Evolutionary conservation across 2,329 filamentous ascomycete species (phyloP).

Genomic region (Rutstroemia sp.): DNA sequence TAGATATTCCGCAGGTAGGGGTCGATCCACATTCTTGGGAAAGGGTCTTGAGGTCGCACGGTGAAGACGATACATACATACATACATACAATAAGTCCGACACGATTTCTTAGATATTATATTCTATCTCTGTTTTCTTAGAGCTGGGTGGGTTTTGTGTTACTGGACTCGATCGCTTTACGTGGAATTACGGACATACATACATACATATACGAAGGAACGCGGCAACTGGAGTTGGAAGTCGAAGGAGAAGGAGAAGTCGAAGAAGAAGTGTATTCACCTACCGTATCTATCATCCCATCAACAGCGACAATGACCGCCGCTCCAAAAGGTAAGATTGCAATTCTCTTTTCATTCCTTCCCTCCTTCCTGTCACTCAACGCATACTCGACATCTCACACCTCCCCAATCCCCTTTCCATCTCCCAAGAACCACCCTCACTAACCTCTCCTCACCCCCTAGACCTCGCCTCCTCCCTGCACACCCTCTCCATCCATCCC

Average conservation of each 20-base stretch:
- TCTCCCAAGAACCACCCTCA: not conserved
- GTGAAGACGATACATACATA: too few relatives aligned
- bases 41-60: not conserved
- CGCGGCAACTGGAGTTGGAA: too few relatives aligned
- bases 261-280: too few relatives aligned
- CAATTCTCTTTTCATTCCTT: not conserved
- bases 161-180: too few relatives aligned
- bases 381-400: not conserved
- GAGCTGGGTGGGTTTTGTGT: too few relatives aligned
- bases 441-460: not conserved
- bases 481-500: slow-evolving; percentile 3
- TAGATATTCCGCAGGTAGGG: not conserved
- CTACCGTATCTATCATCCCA: too few relatives aligned
- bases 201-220: too few relatives aligned
- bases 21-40: slow-evolving; percentile 7
- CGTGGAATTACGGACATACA: too few relatives aligned
- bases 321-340: slow-evolving; percentile 2
- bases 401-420: not conserved
- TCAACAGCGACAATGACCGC: slow-evolving; percentile 4
- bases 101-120: too few relatives aligned
- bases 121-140: too few relatives aligned
- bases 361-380: not conserved
- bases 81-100: too few relatives aligned
- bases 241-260: too few relatives aligned
- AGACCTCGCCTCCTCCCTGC: slow-evolving; percentile 25